Conservation (phyloP, 305 asterid species). For the Fraxinus baroniana region DNA sequence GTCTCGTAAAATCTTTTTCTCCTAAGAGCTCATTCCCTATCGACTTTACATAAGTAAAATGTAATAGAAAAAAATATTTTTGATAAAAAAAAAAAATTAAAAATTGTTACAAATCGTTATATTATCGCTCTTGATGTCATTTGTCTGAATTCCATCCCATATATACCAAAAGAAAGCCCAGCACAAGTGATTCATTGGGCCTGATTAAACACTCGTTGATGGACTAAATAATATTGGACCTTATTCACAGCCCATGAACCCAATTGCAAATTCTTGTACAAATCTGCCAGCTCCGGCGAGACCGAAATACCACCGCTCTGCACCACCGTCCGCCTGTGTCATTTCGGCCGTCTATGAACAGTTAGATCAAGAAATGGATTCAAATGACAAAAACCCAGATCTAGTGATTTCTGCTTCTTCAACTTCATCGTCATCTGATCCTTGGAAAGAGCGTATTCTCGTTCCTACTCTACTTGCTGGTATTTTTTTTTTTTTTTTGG, state of each 20-base stretch:
- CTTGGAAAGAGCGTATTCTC: conserved; percentile 60
- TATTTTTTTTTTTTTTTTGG: background rate
- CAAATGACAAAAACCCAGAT: conserved; percentile 30
- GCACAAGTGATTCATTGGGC: background rate
- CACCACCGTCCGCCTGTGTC: conserved; percentile 22
- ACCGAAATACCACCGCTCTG: conserved; percentile 24
- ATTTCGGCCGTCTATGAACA: background rate
- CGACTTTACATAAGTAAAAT: background rate
- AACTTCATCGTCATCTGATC: conserved; percentile 36
- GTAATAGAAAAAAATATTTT: background rate
- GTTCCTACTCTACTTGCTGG: conserved; percentile 76
- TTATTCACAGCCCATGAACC: background rate
- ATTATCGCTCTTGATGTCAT: background rate
- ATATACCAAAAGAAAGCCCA: conserved; percentile 1
- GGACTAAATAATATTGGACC: background rate
- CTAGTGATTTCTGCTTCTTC: conserved; percentile 21
- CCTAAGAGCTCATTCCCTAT: background rate
- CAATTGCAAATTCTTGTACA: background rate
- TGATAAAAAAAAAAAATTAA: background rate
- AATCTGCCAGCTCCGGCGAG: background rate
- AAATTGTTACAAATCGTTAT: background rate
- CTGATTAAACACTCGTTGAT: background rate
- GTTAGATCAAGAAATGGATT: conserved; percentile 28
- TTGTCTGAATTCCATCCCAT: background rate
- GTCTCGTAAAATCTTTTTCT: background rate